A percentile compares a stretch with the other conserved stretches of the same genome.
Conservation (phyloP, 106 monocot genomes). For the Platanthera guangdongensis region DNA sequence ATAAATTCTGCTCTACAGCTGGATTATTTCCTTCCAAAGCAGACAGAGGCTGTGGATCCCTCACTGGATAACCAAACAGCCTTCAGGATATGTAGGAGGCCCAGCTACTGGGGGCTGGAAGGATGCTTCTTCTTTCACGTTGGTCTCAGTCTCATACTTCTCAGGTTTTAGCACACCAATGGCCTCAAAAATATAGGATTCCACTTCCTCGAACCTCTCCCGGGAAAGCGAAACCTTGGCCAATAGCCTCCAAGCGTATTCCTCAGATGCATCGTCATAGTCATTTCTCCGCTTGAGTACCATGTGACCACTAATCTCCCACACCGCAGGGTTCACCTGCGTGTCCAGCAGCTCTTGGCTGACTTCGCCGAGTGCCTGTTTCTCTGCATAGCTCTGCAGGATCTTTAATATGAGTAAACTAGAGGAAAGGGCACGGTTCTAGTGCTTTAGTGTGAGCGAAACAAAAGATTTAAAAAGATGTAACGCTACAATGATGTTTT, state of each 20-base stretch:
- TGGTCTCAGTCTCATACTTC: constrained; percentile 2
- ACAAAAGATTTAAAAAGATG: no score
- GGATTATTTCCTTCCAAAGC: constrained; percentile 2
- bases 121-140: constrained; percentile 3
- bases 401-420: background rate
- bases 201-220: constrained; percentile 71
- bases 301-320: constrained; percentile 95
- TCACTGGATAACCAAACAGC: constrained; percentile 55
- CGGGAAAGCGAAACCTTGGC: constrained; percentile 79
- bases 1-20: background rate
- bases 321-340: constrained; percentile 82
- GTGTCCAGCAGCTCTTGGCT: constrained; percentile 74
- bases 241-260: constrained; percentile 62
- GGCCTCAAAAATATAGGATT: constrained; percentile 49
- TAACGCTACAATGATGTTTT: no score
- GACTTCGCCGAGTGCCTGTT: constrained; percentile 80
- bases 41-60: background rate
- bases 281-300: constrained; percentile 80
- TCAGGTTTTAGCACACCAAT: constrained; percentile 28
- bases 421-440: no score
- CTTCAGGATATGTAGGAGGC: constrained; percentile 16
- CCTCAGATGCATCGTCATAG: constrained; percentile 74
- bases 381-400: constrained; percentile 80
- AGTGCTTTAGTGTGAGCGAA: no score
- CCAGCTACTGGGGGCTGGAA: background rate